Evolutionary conservation across 441 rosid species (phyloP), one percentile per base, ranked within the genome.

Genomic region (Theobroma grandiflorum): DNA sequence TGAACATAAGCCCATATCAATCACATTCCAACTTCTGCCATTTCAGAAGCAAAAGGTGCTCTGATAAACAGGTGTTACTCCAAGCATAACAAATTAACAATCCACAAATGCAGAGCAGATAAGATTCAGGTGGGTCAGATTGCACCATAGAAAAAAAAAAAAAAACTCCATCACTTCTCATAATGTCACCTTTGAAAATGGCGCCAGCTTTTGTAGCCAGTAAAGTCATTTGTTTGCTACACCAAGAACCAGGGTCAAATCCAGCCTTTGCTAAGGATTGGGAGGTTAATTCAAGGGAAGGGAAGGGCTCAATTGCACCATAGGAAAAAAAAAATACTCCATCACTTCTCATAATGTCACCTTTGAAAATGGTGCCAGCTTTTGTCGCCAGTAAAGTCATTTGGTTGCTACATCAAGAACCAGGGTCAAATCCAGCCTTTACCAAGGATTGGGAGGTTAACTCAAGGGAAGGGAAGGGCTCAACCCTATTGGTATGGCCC

Each of bases 191-290:
- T 18, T 66, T 15, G 31, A 40, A 14, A 66, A 66, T 8, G 31
- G 49, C 18, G 33, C 50, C 71, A 66, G 15, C 72, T 67, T 42
- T 52, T 52, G 42, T n/a, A 67, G 52, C 52, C 11, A 42, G 72
- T n/a, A 12, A 66, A 42, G 33, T 10, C 72, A 66, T 66, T 42
- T 33, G 52, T 50, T 40, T n/a, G 50, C 12, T n/a, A 40, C 50
- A 66, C 22, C 52, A 66, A 66, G 52, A 66, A 40, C 72, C 42
- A 42, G 33, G 72, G 53, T 4, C 33, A 42, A 42, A 4, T 42
- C 53, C 33, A 66, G 33, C 47, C 49, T 42, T 42, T 33, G 20
- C 31, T 40, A 66, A 1, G 8, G 16, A 20, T 42, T 14, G 33
- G 8, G 1, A 67, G 50, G 72, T 67, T 42, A 67, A 67, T 16